Evolutionary conservation across 2,329 filamentous ascomycete species (phyloP).

Genomic region (Pyricularia grisea): DNA sequence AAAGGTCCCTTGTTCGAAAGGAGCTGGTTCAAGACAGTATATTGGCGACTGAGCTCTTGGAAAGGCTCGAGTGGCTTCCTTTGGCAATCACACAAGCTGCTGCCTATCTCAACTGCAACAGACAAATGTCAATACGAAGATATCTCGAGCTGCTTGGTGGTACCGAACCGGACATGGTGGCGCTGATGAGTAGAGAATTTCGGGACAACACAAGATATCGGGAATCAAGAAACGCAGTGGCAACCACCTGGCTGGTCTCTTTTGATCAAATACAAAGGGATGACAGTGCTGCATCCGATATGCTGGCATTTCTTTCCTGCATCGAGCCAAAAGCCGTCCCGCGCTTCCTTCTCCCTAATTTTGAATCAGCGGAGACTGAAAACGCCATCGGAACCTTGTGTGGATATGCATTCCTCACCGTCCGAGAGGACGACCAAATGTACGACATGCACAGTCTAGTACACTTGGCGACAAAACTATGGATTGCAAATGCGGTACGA

Average conservation of each 20-base stretch:
- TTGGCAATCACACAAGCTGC: conserved; percentile 29
- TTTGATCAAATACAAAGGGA: conserved; percentile 24
- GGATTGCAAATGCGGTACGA: conserved; percentile 13
- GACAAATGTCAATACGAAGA: too few relatives aligned
- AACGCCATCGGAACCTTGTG: conserved; percentile 21
- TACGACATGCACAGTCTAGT: conserved; percentile 28
- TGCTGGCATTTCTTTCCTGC: conserved; percentile 28
- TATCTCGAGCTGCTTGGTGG: too few relatives aligned
- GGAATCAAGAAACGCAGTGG: conserved; percentile 22
- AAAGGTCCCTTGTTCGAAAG: conserved; percentile 14
- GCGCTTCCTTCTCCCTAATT: conserved; percentile 18
- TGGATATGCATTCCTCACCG: conserved; percentile 21
- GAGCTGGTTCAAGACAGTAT: conserved; percentile 8
- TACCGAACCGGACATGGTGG: too few relatives aligned
- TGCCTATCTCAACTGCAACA: conserved; percentile 31
- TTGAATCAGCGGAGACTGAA: conserved; percentile 9
- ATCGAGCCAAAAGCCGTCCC: conserved; percentile 30
- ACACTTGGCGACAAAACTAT: conserved; percentile 20
- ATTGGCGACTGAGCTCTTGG: conserved; percentile 14
- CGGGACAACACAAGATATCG: conserved; percentile 21
- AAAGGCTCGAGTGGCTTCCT: conserved; percentile 26
- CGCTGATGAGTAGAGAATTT: too few relatives aligned
- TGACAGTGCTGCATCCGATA: conserved; percentile 19
- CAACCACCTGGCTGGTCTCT: conserved; percentile 29
- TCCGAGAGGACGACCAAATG: conserved; percentile 13